phyloP scores from a whole-genome alignment of 345 rosid species.

The Populus ilicifolia region DNA sequence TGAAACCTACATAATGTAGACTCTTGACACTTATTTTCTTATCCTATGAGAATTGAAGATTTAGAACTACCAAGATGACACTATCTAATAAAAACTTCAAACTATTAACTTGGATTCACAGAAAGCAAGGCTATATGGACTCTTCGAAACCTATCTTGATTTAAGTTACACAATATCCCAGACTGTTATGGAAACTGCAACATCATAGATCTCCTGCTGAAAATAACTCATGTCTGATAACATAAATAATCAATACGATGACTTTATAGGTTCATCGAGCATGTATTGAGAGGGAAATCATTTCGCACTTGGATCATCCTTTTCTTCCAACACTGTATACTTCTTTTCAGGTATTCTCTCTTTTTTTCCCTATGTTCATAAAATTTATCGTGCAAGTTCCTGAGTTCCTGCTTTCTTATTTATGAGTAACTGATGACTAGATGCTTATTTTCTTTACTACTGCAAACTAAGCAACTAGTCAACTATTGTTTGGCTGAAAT shows the following conservation, averaged over 20 bases:
- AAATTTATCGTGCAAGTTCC: neutral
- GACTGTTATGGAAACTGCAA: neutral
- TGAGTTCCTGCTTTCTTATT: neutral
- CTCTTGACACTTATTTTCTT: neutral
- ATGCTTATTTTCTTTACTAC: neutral
- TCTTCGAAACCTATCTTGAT: neutral
- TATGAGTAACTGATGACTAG: neutral
- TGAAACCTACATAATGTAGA: neutral
- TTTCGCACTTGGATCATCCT: slow-evolving; percentile 86
- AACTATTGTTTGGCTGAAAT: neutral
- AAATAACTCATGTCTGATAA: neutral
- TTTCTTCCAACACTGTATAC: slow-evolving; percentile 85
- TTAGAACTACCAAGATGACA: neutral
- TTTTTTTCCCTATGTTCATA: neutral
- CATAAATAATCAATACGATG: neutral
- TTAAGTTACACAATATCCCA: neutral
- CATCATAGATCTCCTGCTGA: neutral
- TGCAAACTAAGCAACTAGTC: neutral
- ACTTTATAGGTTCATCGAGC: slow-evolving; percentile 80
- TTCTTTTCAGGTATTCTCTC: slow-evolving; percentile 74
- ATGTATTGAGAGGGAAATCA: slow-evolving; percentile 89
- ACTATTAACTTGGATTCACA: neutral
- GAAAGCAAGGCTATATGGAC: neutral
- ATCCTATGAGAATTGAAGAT: neutral
- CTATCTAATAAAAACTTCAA: neutral